These are phyloP conservation scores for Aspergillus neotritici DNA, from an alignment of 2,329 filamentous ascomycete species.

Conservation along the genomic window DNA sequence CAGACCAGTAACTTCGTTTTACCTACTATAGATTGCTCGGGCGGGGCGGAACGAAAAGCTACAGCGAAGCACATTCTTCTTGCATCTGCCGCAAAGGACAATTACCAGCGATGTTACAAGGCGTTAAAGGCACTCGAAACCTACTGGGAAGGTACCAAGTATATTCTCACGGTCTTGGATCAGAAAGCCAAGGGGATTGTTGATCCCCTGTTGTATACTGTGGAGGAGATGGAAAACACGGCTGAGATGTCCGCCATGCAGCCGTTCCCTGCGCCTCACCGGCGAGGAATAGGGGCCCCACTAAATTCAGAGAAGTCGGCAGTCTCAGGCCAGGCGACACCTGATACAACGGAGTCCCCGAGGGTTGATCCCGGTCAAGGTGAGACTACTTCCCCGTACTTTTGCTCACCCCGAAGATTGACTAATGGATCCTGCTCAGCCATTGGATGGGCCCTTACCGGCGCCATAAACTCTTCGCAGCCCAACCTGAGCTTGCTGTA, in stretches of 20 bases:
- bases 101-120: slow-evolving; percentile 82
- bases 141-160: slow-evolving; percentile 82
- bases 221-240: slow-evolving; percentile 72
- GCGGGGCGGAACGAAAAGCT: slow-evolving; percentile 26
- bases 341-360: slow-evolving; percentile 37
- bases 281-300: slow-evolving; percentile 37
- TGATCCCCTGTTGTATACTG: slow-evolving; percentile 61
- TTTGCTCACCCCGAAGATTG: slow-evolving; percentile 2
- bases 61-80: slow-evolving; percentile 66
- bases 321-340: slow-evolving; percentile 21
- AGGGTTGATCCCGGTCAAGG: slow-evolving; percentile 48
- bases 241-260: slow-evolving; percentile 51
- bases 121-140: slow-evolving; percentile 72
- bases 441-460: slow-evolving; percentile 83
- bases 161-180: slow-evolving; percentile 79
- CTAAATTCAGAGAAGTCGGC: slow-evolving; percentile 26
- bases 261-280: slow-evolving; percentile 47
- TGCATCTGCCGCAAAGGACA: slow-evolving; percentile 75
- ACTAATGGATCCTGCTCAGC: slow-evolving; percentile 46
- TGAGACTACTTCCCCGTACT: slow-evolving; percentile 26
- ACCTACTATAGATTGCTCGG: slow-evolving; percentile 26
- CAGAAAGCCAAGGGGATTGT: slow-evolving; percentile 83
- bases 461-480: slow-evolving; percentile 77
- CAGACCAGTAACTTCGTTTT: slow-evolving; percentile 33
- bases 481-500: slow-evolving; percentile 79